Base-by-base conservation (phyloP, 192 early-diverging fungal species). In the Coemansia sp. region DNA sequence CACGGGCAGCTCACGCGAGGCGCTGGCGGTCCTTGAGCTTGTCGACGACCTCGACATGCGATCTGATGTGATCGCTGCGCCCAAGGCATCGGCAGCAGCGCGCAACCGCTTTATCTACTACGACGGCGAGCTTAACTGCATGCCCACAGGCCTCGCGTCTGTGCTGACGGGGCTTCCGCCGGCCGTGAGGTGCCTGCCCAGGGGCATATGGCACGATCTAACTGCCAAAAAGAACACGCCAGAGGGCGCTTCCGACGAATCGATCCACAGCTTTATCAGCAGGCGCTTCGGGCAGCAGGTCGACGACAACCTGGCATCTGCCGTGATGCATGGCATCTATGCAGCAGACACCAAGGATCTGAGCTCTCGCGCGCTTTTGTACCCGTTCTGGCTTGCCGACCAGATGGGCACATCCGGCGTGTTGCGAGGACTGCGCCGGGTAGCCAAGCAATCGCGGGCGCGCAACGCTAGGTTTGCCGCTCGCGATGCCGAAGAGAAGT, bases 301-400 rank as follows among this genome's bases (percentile, higher is more conserved):
- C 3, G 90, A 93, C 45, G 83, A 93, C 56, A 90, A 90, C 49
- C 62, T 98, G 64, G 86, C 93, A 6, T 92, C 92, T 30, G 91
- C 96, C 0, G 80, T 95, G 30, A 85, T 95, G 55, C 93, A 95
- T 62, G 96, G 96, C 0, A 93, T 98, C 27, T 97, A 96, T 75
- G 94, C 94, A 1, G 93, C 94, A 0, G 91, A 98, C 67, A 83
- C 83, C 0, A 88, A 81, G 55, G 65, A 85, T 49, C 76, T 98
- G 25, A 93, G 91, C 46, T 81, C 93, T 2, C 81, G 88, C 24
- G 87, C 90, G 5, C 86, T 89, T 1, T 76, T 97, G 55, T 85
- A 84, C 35, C 69, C 85, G 29, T 71, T 95, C 53, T 93, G 85
- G 79, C 83, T 91, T 29, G 74, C 83, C 4, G 92, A 94, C 56